Percentiles rank a stretch among this genome's conserved stretches.
Conservation (phyloP, 768 basidiomycete species). For the Suillus paluster region DNA sequence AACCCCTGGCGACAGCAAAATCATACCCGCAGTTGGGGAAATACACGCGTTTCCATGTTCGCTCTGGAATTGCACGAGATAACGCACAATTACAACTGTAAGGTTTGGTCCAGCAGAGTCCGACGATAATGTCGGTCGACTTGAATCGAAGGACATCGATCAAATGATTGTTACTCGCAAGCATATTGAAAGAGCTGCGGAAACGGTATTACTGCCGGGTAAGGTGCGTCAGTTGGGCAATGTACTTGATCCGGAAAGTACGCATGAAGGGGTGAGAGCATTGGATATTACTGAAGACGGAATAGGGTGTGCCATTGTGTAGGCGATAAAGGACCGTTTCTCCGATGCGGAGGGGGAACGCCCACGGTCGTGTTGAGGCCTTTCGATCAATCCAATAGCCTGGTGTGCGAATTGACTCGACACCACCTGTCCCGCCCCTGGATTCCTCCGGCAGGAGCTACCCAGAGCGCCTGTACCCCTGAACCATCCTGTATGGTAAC, state of each 20-base stretch:
- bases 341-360: constrained; percentile 23
- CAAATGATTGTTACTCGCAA: constrained; percentile 72
- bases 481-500: constrained; percentile 11
- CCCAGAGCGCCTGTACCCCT: constrained; percentile 22
- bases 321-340: constrained; percentile 41
- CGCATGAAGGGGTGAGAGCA: constrained; percentile 47
- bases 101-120: constrained; percentile 79
- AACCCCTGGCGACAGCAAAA: constrained; percentile 23
- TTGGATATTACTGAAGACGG: constrained; percentile 45
- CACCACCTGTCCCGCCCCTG: constrained; percentile 25
- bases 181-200: constrained; percentile 69
- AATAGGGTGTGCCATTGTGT: constrained; percentile 34
- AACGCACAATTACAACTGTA: constrained; percentile 59
- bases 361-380: constrained; percentile 18
- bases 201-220: constrained; percentile 56
- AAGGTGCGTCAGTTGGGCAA: constrained; percentile 49
- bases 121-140: constrained; percentile 59
- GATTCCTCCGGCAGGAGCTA: constrained; percentile 30
- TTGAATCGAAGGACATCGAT: constrained; percentile 55
- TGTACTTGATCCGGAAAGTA: constrained; percentile 63
- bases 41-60: constrained; percentile 7
- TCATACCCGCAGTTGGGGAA: constrained; percentile 20
- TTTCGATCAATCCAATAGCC: constrained; percentile 30
- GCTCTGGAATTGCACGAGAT: constrained; percentile 53
- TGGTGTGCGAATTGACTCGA: constrained; percentile 21